phyloP scores from a whole-genome alignment of 805 yeast species.

The Torulaspora indica region DNA sequence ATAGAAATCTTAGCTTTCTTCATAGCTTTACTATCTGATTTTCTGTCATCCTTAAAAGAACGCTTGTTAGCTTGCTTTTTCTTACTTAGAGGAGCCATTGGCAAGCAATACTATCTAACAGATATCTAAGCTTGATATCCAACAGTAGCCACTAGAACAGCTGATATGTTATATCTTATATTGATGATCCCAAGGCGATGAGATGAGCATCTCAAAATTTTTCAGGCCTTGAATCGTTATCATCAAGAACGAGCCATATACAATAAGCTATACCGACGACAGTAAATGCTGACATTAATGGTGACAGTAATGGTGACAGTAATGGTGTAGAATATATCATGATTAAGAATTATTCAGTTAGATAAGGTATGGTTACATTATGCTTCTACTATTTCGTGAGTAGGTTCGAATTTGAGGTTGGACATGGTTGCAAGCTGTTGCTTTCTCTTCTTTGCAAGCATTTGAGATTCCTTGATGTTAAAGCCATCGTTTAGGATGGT shows the following conservation, averaged over 20 bases:
- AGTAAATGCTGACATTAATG: not conserved
- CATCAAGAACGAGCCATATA: not conserved
- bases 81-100: constrained; percentile 11
- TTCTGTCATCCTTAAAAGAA: constrained; percentile 3
- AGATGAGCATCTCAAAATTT: constrained; percentile 15
- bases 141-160: not conserved
- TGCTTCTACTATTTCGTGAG: constrained; percentile 13
- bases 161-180: not conserved
- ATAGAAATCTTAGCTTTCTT: constrained; percentile 34
- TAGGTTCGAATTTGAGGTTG: constrained; percentile 11
- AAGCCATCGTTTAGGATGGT: constrained; percentile 77
- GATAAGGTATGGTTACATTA: constrained; percentile 1
- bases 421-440: constrained; percentile 23
- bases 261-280: not conserved
- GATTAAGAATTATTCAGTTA: not conserved
- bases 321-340: not conserved
- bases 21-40: constrained; percentile 14
- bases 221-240: constrained; percentile 5
- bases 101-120: not conserved
- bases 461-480: constrained; percentile 63
- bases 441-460: constrained; percentile 47
- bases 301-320: no score
- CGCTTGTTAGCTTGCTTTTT: constrained; percentile 13
- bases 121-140: no score
- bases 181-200: no score